Evolutionary conservation across 1,139 yeast genomes (phyloP).

Genomic region (Blastobotrys ciferrii): DNA sequence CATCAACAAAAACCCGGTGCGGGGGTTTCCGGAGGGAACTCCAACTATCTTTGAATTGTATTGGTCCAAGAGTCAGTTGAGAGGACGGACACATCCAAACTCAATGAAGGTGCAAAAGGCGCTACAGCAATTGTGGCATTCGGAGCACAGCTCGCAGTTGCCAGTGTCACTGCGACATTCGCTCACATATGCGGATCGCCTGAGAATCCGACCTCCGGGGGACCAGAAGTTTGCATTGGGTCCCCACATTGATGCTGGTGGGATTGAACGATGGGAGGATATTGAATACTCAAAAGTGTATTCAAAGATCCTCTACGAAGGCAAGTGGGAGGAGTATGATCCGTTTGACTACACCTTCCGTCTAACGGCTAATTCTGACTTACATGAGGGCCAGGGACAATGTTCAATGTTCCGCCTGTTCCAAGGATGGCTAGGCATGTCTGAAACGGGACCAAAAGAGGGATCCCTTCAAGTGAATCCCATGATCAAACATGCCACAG

Average conservation of each 20-base stretch:
- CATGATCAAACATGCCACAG: constrained; percentile 36
- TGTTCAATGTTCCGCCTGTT: constrained; percentile 43
- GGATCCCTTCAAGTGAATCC: constrained; percentile 48
- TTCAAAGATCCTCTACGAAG: constrained; percentile 41
- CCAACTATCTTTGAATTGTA: constrained; percentile 40
- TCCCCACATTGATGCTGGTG: constrained; percentile 47
- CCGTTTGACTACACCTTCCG: constrained; percentile 44
- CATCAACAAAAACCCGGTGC: constrained; percentile 23
- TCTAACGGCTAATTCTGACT: constrained; percentile 39
- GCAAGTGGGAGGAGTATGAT: constrained; percentile 49
- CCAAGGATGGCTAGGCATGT: constrained; percentile 50
- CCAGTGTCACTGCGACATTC: constrained; percentile 34
- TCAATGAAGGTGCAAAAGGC: constrained; percentile 36
- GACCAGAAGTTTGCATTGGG: constrained; percentile 38
- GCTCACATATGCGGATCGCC: constrained; percentile 55
- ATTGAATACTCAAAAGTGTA: constrained; percentile 42
- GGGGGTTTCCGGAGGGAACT: constrained; percentile 34
- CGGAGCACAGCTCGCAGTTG: constrained; percentile 11
- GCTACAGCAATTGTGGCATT: constrained; percentile 40
- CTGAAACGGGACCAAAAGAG: constrained; percentile 42
- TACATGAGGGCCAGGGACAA: constrained; percentile 44
- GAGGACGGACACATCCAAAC: constrained; percentile 45
- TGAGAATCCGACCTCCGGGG: constrained; percentile 50
- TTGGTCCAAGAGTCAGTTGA: constrained; percentile 46
- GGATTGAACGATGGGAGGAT: constrained; percentile 50